Conservation (phyloP, 2,329 filamentous ascomycete genomes). For the Purpureocillium lavendulum region DNA sequence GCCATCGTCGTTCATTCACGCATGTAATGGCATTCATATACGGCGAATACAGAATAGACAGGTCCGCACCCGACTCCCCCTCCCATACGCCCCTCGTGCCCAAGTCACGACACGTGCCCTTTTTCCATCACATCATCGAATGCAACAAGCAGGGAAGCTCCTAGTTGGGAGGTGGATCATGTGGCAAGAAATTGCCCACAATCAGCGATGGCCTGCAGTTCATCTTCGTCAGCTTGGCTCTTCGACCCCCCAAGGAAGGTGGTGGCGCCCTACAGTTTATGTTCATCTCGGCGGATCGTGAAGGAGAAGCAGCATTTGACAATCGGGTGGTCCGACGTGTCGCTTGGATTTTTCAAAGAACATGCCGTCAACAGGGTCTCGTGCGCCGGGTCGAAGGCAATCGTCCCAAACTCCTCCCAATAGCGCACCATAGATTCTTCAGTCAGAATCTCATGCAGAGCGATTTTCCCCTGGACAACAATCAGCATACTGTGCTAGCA, state of each 20-base stretch:
- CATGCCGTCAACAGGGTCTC: constrained; percentile 95
- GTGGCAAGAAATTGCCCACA: constrained; percentile 92
- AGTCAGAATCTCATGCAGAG: constrained; percentile 89
- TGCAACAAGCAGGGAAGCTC: not conserved
- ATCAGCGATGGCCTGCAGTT: constrained; percentile 74
- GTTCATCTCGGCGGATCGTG: constrained; percentile 86
- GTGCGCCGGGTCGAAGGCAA: constrained; percentile 88
- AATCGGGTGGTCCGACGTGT: constrained; percentile 59
- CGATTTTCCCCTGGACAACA: constrained; percentile 71
- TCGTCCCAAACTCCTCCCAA: constrained; percentile 98
- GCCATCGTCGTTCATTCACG: too few species aligned
- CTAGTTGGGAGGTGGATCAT: constrained; percentile 45
- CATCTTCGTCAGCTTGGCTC: not conserved
- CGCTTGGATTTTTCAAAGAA: constrained; percentile 73
- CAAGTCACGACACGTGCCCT: too few species aligned
- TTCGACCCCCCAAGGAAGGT: too few species aligned
- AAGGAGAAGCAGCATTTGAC: constrained; percentile 97
- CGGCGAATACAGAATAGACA: not conserved
- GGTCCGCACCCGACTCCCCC: not conserved
- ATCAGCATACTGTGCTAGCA: too few species aligned
- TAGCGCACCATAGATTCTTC: constrained; percentile 94
- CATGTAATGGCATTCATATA: not conserved
- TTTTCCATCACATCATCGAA: too few species aligned
- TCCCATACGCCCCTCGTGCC: not conserved
- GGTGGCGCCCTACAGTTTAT: constrained; percentile 74